A percentile compares a stretch with the other conserved stretches of the same genome.
phyloP scores from a whole-genome alignment of 441 rosid genomes.

The Populus tomentosa region DNA sequence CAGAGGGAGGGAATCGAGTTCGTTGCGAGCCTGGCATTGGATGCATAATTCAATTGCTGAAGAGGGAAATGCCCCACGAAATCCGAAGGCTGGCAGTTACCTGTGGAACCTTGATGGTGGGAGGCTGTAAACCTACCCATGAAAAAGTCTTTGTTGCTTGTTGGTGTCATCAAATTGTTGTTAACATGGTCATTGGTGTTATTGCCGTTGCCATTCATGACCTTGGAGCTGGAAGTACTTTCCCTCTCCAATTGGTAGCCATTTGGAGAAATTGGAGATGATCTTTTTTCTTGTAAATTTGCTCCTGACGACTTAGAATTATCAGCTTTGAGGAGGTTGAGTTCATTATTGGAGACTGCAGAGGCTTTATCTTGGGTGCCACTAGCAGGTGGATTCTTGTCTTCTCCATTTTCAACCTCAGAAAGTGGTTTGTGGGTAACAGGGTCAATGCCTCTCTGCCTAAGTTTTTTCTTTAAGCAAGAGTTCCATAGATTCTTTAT shows the following conservation, averaged over 20 bases:
- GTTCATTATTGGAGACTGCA: conserved; percentile 25
- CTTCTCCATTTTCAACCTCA: conserved; percentile 48
- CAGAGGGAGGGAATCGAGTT: conserved; percentile 33
- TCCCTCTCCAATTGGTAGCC: conserved; percentile 24
- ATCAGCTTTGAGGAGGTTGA: conserved; percentile 28
- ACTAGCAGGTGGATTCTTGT: conserved; percentile 29
- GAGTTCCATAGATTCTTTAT: conserved; percentile 95
- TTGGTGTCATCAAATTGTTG: conserved; percentile 21
- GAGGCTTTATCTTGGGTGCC: conserved; percentile 26
- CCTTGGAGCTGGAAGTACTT: conserved; percentile 25
- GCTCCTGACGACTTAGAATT: conserved; percentile 7
- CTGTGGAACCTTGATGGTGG: conserved; percentile 21
- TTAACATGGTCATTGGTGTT: neutral
- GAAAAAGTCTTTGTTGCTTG: conserved; percentile 28
- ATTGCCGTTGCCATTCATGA: conserved; percentile 9
- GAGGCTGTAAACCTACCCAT: conserved; percentile 25
- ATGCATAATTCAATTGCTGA: conserved; percentile 37
- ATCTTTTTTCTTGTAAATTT: conserved; percentile 21
- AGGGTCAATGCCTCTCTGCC: conserved; percentile 90
- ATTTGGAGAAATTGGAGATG: conserved; percentile 18
- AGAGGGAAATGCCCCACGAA: conserved; percentile 39
- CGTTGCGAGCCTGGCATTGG: conserved; percentile 35
- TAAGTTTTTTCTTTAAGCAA: conserved; percentile 83
- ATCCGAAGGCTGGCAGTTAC: conserved; percentile 33
- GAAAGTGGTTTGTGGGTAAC: conserved; percentile 81